Evolutionary conservation across 495 filamentous ascomycete species (phyloP).

Genomic region (Daldinia bambusicola): DNA sequence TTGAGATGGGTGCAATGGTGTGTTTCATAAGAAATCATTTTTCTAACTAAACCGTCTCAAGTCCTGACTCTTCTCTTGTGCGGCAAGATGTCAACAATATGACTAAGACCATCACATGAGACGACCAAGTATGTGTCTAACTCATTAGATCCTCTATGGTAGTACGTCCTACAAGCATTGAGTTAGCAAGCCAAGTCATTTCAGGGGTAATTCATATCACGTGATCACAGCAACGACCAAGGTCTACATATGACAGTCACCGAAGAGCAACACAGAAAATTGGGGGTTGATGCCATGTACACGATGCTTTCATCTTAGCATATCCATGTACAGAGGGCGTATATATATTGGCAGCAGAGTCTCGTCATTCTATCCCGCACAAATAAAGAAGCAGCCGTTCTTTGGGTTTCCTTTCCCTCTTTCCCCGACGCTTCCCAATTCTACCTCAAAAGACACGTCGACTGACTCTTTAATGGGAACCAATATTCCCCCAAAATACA

Average conservation of each 20-base stretch:
- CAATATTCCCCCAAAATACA: background rate
- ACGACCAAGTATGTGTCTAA: background rate
- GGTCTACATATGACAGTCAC: background rate
- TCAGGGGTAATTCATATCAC: background rate
- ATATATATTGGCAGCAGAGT: background rate
- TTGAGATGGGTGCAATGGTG: background rate
- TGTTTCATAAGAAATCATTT: background rate
- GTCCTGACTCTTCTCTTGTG: background rate
- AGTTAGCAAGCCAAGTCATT: background rate
- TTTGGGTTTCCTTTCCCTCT: background rate
- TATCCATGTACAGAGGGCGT: background rate
- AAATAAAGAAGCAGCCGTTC: background rate
- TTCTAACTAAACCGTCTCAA: background rate
- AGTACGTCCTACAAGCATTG: background rate
- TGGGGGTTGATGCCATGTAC: background rate
- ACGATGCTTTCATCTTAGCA: background rate
- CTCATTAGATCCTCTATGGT: background rate
- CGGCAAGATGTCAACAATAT: background rate
- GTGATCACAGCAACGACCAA: background rate
- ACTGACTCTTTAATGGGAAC: background rate
- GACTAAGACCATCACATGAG: background rate
- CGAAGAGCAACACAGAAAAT: background rate
- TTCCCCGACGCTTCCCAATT: background rate
- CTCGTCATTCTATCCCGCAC: background rate
- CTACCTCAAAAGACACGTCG: background rate